A percentile compares a stretch with the other conserved stretches of the same genome.
Conservation (phyloP, 441 rosid species). For the Gossypium trilobum region DNA sequence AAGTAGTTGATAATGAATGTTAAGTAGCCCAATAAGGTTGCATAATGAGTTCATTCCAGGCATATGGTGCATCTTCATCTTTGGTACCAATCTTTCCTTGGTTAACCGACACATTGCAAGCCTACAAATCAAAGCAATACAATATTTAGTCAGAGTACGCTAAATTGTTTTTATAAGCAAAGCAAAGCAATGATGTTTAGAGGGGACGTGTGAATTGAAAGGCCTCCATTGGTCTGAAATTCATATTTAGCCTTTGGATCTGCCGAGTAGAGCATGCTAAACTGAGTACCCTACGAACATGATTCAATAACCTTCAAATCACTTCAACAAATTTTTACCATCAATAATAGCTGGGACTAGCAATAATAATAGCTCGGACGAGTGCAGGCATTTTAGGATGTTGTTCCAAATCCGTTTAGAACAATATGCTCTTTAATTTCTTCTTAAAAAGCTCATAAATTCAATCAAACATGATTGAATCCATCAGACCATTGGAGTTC, state of each 20-base stretch:
- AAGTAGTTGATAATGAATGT: not conserved
- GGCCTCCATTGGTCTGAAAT: slow-evolving; percentile 18
- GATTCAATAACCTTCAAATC: slow-evolving; percentile 30
- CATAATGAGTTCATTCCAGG: slow-evolving; percentile 46
- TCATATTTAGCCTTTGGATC: slow-evolving; percentile 19
- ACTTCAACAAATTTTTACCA: slow-evolving; percentile 25
- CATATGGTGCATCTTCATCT: slow-evolving; percentile 40
- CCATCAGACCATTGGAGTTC: too few species aligned
- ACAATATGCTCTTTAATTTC: not conserved
- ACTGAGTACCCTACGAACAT: slow-evolving; percentile 54
- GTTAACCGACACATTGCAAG: slow-evolving; percentile 6
- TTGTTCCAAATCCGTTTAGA: not conserved
- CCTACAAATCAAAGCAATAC: too few species aligned
- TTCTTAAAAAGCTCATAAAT: not conserved
- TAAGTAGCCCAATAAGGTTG: not conserved
- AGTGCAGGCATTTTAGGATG: not conserved
- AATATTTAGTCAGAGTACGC: too few species aligned
- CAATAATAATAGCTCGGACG: not conserved
- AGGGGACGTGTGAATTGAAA: slow-evolving; percentile 38
- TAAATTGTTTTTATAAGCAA: too few species aligned
- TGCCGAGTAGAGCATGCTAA: slow-evolving; percentile 38
- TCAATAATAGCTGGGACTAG: not conserved
- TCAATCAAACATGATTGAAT: not conserved
- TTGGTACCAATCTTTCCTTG: slow-evolving; percentile 33
- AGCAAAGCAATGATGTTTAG: slow-evolving; percentile 3